Base-by-base conservation (phyloP, 2,329 filamentous ascomycete genomes). In the Xylaria hypoxylon region DNA sequence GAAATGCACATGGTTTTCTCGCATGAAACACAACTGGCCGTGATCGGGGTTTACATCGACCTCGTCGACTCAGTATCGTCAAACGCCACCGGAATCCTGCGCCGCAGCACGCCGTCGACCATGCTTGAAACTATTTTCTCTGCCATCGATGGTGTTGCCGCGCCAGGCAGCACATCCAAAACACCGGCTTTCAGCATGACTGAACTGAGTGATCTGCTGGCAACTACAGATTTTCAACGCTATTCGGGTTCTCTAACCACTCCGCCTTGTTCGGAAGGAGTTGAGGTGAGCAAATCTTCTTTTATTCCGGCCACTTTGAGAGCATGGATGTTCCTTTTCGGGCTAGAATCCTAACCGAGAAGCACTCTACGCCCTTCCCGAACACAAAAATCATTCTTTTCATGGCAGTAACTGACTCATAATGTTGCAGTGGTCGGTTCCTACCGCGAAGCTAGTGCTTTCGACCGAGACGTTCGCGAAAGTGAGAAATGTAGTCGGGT, bases 1-100 rank as follows among this genome's bases (percentile, higher is more conserved):
- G 85, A 86, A 76, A 82, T 84, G 77, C 87, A 90, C 78, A 86
- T 89, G 81, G 87, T 89, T 45, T 87, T 86, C 74, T 79, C 84
- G 15, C 78, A 80, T 13, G 74, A 72, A 40, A 69, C 75, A 15
- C 73, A 82, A 61, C 78, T 83, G 42, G 80, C 81, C 35, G 82
- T 84, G 65, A 75, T 84, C 40, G 81, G 81, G 55, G 74, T 79
- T 55, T 83, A 82, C 74, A 76, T 84, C 68, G 80, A 82, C 66
- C 71, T 82, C 31, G 76, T 77, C 65, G 75, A 75, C 42, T 70
- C 71, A 6, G 19, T 6, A 11, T 33, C 51, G 10, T 77, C 83
- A 44, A 72, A 83, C 42, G 75, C 78, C 11, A 72, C 82, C 48
- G 77, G 82, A 64, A 80, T 83, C 58, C 74, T 78, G 8, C 74